A percentile compares a stretch with the other conserved stretches of the same genome.
These are phyloP conservation scores for Sophora flavescens DNA, from an alignment of 306 rosid genomes.

Conservation along the genomic window DNA sequence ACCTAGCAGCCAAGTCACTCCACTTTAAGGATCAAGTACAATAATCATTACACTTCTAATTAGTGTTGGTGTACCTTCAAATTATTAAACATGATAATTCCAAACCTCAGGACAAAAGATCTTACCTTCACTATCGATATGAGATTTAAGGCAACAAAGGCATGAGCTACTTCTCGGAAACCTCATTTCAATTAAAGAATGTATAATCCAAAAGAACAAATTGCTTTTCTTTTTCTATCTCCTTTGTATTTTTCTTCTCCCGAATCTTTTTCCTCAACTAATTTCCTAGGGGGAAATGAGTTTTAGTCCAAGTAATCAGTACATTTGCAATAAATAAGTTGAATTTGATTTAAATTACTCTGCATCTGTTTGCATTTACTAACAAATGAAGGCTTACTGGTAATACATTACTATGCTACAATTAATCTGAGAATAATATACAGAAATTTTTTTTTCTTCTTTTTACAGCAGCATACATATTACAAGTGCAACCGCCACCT, in stretches of 20 bases:
- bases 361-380: conserved; percentile 36
- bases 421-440: conserved; percentile 45
- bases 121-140: not conserved
- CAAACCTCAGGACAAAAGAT: not conserved
- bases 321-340: conserved; percentile 34
- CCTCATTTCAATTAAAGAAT: not conserved
- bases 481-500: conserved; percentile 40
- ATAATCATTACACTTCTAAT: too few relatives aligned
- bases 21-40: too few relatives aligned
- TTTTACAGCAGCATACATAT: conserved; percentile 38
- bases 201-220: not conserved
- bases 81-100: conserved; percentile 3
- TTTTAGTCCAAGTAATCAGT: conserved; percentile 13
- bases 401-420: conserved; percentile 44
- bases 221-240: not conserved
- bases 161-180: not conserved
- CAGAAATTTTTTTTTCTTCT: conserved; percentile 34
- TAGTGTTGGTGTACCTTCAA: conserved; percentile 11
- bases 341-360: conserved; percentile 35
- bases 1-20: too few relatives aligned
- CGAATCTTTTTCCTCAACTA: not conserved
- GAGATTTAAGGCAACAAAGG: not conserved
- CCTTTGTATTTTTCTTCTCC: not conserved
- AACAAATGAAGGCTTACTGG: conserved; percentile 35
- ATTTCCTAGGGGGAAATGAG: not conserved